A percentile compares a stretch with the other conserved stretches of the same genome.
Evolutionary conservation across 1,284 basidiomycete species (phyloP).

Genomic region (Spongiforma sp.): DNA sequence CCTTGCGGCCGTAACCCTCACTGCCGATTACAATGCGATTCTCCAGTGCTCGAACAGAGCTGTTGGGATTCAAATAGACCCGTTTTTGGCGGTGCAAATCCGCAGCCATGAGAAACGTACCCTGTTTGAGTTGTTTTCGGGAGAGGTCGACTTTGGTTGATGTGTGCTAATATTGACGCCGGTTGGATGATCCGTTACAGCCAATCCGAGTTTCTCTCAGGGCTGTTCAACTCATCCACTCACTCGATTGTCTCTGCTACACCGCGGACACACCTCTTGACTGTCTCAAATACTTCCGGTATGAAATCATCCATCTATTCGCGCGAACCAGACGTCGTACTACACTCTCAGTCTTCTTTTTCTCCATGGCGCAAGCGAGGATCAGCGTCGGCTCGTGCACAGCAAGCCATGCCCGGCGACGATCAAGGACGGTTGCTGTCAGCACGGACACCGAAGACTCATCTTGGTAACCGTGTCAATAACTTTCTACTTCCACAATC

Average conservation of each 20-base stretch:
- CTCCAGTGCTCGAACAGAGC: conserved; percentile 15
- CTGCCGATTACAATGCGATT: conserved; percentile 21
- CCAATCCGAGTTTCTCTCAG: conserved; percentile 20
- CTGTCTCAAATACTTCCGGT: conserved; percentile 23
- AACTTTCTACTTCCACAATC: conserved; percentile 23
- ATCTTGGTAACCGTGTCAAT: conserved; percentile 36
- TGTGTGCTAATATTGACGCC: conserved; percentile 13
- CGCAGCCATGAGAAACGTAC: conserved; percentile 24
- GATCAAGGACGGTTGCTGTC: conserved; percentile 38
- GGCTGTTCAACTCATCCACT: no score
- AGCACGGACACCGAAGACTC: conserved; percentile 26
- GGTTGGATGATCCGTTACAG: conserved; percentile 36
- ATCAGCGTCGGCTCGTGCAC: conserved; percentile 39
- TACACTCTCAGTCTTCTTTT: conserved; percentile 16
- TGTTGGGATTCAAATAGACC: conserved; percentile 13
- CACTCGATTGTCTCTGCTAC: no score
- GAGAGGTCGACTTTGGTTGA: conserved; percentile 7
- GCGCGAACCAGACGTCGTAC: no score
- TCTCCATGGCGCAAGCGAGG: conserved; percentile 17
- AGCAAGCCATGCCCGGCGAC: conserved; percentile 37
- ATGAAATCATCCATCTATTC: conserved; percentile 28
- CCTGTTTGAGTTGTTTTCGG: conserved; percentile 14
- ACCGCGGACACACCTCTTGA: no score
- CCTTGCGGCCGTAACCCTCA: conserved; percentile 22
- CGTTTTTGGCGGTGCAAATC: conserved; percentile 26